Conservation (phyloP, 441 rosid genomes). For the Eugenia klotzschiana region DNA sequence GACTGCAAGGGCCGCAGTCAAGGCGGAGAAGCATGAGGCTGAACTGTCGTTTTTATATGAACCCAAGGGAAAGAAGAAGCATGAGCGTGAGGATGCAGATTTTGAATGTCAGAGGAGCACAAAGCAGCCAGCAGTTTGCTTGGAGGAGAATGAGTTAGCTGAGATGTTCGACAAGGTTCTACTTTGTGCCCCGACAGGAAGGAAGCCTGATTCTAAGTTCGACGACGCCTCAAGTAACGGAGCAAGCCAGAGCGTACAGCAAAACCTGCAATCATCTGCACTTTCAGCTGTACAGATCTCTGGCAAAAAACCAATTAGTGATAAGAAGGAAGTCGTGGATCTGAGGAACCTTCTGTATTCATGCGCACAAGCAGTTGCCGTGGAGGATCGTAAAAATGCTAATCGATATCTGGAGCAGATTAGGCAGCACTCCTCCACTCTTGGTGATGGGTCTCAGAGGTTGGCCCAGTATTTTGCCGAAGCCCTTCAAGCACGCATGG, state of each 20-base stretch:
- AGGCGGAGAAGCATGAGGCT: neutral
- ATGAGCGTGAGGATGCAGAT: neutral
- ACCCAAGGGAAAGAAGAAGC: neutral
- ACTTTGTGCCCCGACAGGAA: constrained; percentile 6
- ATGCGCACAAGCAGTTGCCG: constrained; percentile 47
- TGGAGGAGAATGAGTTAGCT: constrained; percentile 27
- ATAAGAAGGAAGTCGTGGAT: constrained; percentile 29
- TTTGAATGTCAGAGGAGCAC: neutral
- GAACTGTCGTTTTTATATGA: neutral
- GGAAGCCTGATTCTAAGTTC: neutral
- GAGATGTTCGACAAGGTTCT: constrained; percentile 37
- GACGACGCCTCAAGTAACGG: neutral
- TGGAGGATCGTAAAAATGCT: constrained; percentile 44
- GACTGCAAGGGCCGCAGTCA: neutral
- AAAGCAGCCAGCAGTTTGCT: constrained; percentile 12
- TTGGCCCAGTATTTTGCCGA: constrained; percentile 65
- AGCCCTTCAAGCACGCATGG: constrained; percentile 71
- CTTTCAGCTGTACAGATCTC: constrained; percentile 13
- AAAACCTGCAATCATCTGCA: constrained; percentile 16
- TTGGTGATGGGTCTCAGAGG: constrained; percentile 76
- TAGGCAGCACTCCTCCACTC: constrained; percentile 56
- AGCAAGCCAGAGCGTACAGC: constrained; percentile 6
- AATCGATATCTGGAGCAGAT: constrained; percentile 46
- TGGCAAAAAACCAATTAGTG: constrained; percentile 19
- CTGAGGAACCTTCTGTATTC: constrained; percentile 32